Base-by-base conservation (phyloP, 169 alveolate genomes). In the Plasmodium yoelii region DNA sequence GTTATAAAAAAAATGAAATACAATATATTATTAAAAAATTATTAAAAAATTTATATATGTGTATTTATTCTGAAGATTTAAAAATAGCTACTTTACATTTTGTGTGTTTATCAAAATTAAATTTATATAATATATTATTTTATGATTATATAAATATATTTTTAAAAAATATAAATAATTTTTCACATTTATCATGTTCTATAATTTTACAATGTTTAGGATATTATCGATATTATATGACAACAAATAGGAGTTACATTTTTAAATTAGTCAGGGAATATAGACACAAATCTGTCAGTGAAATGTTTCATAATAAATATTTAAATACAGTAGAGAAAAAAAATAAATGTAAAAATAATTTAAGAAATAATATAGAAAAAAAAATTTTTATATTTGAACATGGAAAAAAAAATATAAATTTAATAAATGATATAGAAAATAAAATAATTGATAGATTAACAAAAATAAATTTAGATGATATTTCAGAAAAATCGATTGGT, bases 161-260 rank as follows among this genome's bases (percentile, higher is more conserved):
- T 63, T 28, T 86, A 22, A 47, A 28, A 6, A 59, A 86, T 26
- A 26, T 70, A 44, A 22, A 69, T 59, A n/a, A 13, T n/a, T 34
- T 72, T 22, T 60, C 87, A 19, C 59, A 24, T 3, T 59, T 86
- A 47, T 42, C 47, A 5, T 86, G 73, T 22, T 57, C 87, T 12
- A 70, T 86, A 39, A 24, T 86, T 46, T 55, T 86, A 39, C 91
- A 86, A 19, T 69, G 91, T 39, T 15, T 86, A 42, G 91, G 91
- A 2, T 86, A 86, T 28, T 44, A 64, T 53, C 69, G n/a, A 24
- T 57, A 56, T 63, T 44, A 86, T 56, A 42, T 72, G 65, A 24
- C 9, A 1, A 47, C 24, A 5, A 77, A 34, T 26, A 77, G 61
- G 59, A 49, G 22, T 46, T 55, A 64, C n/a, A 1, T 77, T 0